phyloP scores from a whole-genome alignment of 2,329 filamentous ascomycete genomes.

The Colletotrichum tropicicola region DNA sequence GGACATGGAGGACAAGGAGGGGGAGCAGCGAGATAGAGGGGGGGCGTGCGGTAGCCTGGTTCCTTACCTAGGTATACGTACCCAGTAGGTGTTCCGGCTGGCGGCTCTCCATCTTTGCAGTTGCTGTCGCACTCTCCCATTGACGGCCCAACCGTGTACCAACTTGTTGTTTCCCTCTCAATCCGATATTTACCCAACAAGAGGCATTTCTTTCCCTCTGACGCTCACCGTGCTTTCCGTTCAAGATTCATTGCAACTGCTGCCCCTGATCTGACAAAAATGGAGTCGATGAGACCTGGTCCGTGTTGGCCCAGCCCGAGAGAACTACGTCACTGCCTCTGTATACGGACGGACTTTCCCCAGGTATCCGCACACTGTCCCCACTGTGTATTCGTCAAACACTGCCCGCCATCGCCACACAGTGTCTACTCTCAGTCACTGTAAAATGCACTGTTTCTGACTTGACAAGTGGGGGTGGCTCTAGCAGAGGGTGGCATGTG shows the following conservation, averaged over 20 bases:
- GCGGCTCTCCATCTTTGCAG: slow-evolving; percentile 20
- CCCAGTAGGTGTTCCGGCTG: no score
- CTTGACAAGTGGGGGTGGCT: background rate
- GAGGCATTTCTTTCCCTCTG: background rate
- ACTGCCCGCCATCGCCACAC: background rate
- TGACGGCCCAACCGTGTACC: slow-evolving; percentile 2
- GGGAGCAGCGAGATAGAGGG: background rate
- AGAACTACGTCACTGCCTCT: slow-evolving; percentile 17
- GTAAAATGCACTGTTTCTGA: background rate
- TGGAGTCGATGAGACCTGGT: background rate
- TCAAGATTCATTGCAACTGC: background rate
- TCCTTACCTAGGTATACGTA: background rate
- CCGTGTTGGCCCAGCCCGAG: background rate
- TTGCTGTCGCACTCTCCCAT: slow-evolving; percentile 10
- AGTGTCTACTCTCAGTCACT: background rate
- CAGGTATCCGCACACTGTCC: slow-evolving; percentile 20
- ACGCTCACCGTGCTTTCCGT: background rate
- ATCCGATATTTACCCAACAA: background rate
- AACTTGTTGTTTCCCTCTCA: background rate
- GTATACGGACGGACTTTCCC: slow-evolving; percentile 21
- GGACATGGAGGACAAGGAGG: background rate
- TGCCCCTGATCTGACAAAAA: slow-evolving; percentile 12
- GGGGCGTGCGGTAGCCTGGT: background rate
- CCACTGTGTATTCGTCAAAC: slow-evolving; percentile 14
- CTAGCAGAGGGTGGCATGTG: background rate